Evolutionary conservation across 805 yeast species (phyloP), one percentile per base, ranked within the genome.

Genomic region (Saturnispora mendoncae): DNA sequence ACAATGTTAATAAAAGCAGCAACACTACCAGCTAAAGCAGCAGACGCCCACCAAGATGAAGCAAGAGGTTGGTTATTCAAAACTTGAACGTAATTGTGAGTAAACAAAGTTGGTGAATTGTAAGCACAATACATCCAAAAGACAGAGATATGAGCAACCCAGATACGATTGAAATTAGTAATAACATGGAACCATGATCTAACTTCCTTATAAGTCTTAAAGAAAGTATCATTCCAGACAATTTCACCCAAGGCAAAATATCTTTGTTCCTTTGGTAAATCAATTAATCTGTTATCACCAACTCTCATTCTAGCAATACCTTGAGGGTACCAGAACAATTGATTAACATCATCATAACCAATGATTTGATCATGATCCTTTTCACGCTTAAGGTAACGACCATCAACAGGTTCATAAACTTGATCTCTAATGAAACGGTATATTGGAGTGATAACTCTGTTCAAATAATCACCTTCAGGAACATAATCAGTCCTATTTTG

Each of bases 311-410:
- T 81, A 46, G 94, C 80, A 51, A 92, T 84, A 73, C 98, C 99
- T 68, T 94, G 97, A 36, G 97, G 97, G 67, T 94, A 92, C 99
- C 99, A 92, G 68, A 94, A 92, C 54, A 92, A 74, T 72, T 92
- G 99, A 66, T 92, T 92, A 46, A 92, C 94, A 71, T 92, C 99
- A 69, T 92, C 99, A 64, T 92, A 92, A 64, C 98, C 94, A 55
- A 84, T 74, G 49, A 84, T 68, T 50, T 77, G 68, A 66, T 80
- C 80, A 65, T 84, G 94, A 61, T 84, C 94, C 58, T 68, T 78
- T 68, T 84, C 92, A 67, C 94, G 80, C 63, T 83, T 83, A 46
- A 83, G 80, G 53, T 74, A 83, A 64, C 86, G 78, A 46, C 92
- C 92, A 52, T 83, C 86, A 48, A 74, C 73, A 52, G 82, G 75